Conservation (phyloP, 176 grass and related monocot species). For the Saccharum officinarum region DNA sequence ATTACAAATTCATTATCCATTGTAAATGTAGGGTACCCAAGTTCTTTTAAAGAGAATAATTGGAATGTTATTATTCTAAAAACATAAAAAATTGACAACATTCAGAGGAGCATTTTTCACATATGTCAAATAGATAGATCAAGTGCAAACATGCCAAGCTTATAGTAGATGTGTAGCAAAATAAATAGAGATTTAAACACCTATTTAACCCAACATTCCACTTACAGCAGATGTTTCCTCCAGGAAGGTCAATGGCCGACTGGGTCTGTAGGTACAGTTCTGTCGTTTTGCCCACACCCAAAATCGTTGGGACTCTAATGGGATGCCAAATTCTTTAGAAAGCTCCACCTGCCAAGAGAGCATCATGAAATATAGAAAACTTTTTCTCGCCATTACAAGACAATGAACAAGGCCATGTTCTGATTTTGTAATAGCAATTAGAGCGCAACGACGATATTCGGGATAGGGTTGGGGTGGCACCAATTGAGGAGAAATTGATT, state of each 20-base stretch:
- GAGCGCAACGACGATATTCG: too few species aligned
- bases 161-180: neutral
- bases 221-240: conserved; percentile 64
- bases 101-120: neutral
- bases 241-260: conserved; percentile 42
- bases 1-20: neutral
- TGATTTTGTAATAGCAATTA: neutral
- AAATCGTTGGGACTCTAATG: conserved; percentile 62
- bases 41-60: conserved; percentile 6
- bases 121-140: neutral
- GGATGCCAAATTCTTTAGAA: conserved; percentile 58
- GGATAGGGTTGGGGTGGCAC: too few species aligned
- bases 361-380: conserved; percentile 2
- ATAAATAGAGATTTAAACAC: neutral
- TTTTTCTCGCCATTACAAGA: neutral
- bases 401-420: neutral
- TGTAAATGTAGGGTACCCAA: neutral
- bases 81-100: neutral
- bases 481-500: too few species aligned
- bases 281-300: conserved; percentile 73
- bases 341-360: conserved; percentile 57
- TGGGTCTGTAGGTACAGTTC: conserved; percentile 58
- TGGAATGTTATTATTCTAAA: neutral
- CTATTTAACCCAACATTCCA: conserved; percentile 9
- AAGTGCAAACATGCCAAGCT: neutral